Percentiles rank a stretch among this genome's conserved stretches.
Conservation (phyloP, 208 protist species). For the Herpetomonas samuelpessoai region DNA sequence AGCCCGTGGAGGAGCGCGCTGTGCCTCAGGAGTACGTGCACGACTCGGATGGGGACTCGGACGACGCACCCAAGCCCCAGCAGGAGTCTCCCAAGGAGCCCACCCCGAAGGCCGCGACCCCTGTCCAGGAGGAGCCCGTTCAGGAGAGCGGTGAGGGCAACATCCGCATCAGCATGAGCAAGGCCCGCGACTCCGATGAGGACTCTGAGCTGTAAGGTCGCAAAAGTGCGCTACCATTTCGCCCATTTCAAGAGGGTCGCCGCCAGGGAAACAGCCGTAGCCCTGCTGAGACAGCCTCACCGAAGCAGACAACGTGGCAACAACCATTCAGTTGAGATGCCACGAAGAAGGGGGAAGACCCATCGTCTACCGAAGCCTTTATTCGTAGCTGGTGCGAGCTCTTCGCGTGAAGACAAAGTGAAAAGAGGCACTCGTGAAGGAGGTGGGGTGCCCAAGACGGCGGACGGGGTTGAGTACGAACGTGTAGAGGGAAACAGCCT, state of each 20-base stretch:
- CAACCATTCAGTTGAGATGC: too few relatives aligned
- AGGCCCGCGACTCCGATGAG: conserved; percentile 22
- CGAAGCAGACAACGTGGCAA: too few relatives aligned
- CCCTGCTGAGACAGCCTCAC: too few relatives aligned
- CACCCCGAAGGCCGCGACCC: conserved; percentile 1
- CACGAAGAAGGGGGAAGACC: too few relatives aligned
- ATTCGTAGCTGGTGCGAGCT: too few relatives aligned
- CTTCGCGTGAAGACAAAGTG: too few relatives aligned
- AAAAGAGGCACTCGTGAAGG: too few relatives aligned
- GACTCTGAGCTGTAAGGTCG: conserved; percentile 17
- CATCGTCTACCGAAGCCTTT: too few relatives aligned
- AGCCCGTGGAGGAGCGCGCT: conserved; percentile 5
- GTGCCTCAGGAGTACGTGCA: not conserved
- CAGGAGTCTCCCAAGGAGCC: conserved; percentile 7
- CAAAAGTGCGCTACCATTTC: too few relatives aligned
- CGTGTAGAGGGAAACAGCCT: too few relatives aligned
- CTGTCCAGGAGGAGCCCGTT: conserved; percentile 14
- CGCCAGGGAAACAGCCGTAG: not conserved
- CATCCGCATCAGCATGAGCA: conserved; percentile 13
- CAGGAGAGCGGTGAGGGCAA: conserved; percentile 18
- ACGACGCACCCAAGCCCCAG: not conserved
- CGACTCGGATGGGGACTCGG: not conserved
- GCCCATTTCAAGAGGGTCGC: not conserved
- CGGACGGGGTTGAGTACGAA: too few relatives aligned
- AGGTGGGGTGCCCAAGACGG: too few relatives aligned